Conservation (phyloP, 2,329 filamentous ascomycete genomes). For the Sporothrix curviconia region DNA sequence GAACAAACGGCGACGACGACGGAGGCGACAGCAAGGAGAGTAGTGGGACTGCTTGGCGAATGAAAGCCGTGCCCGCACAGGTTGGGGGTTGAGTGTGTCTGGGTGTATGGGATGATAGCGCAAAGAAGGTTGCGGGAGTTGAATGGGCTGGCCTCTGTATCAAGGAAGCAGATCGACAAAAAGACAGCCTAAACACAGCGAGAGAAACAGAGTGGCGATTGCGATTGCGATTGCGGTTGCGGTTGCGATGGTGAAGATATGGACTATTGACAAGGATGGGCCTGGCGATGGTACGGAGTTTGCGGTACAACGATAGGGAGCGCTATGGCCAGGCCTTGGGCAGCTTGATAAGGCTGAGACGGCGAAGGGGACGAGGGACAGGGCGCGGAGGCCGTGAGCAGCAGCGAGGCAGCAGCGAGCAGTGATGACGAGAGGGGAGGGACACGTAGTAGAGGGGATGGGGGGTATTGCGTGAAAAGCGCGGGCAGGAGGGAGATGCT, state of each 20-base stretch:
- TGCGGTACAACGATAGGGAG: conserved; percentile 6
- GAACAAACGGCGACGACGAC: conserved; percentile 2
- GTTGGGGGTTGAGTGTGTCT: background rate
- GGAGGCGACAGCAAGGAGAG: background rate
- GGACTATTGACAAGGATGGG: background rate
- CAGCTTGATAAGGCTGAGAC: conserved; percentile 12
- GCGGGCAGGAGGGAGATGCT: no score
- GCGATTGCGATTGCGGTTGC: no score
- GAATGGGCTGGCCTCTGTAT: no score
- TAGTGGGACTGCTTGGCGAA: conserved; percentile 10
- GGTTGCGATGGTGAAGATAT: background rate
- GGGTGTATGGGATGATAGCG: no score
- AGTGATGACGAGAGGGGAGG: no score
- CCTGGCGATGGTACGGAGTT: conserved; percentile 4
- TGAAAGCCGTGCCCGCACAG: conserved; percentile 15
- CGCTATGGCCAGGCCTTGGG: background rate
- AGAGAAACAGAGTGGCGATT: no score
- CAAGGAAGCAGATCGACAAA: no score
- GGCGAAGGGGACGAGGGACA: background rate
- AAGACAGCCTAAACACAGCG: no score
- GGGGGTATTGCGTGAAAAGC: no score
- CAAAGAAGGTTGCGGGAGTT: no score
- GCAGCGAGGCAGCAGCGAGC: background rate
- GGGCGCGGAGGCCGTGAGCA: no score
- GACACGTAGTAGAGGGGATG: no score